Conservation (phyloP, 2,329 filamentous ascomycete species). For the Colletotrichum lentis region DNA sequence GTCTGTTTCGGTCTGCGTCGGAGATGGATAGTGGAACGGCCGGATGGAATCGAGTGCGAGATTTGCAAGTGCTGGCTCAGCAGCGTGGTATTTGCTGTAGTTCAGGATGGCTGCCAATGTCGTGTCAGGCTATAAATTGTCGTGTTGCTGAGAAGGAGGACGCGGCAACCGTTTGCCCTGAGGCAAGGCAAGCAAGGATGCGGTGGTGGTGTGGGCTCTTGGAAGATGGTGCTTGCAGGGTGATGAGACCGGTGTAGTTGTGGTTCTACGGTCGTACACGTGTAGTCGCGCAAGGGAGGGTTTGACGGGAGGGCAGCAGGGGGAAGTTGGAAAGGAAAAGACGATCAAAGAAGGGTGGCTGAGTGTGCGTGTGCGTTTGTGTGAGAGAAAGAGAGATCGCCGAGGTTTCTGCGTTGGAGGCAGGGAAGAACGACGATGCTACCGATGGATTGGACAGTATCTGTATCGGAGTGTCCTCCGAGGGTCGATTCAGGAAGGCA, state of each 20-base stretch:
- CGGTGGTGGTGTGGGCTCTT: conserved; percentile 32
- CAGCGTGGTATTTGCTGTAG: neutral
- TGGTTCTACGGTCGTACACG: conserved; percentile 12
- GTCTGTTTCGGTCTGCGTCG: neutral
- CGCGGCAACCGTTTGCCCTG: conserved; percentile 14
- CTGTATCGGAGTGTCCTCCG: conserved; percentile 26
- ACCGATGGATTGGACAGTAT: too few relatives aligned
- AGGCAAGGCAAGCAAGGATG: conserved; percentile 25
- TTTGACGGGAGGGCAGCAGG: conserved; percentile 17
- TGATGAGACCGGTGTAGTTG: conserved; percentile 14
- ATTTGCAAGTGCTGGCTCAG: neutral
- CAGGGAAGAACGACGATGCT: too few relatives aligned
- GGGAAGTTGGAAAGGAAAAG: conserved; percentile 10
- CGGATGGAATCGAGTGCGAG: neutral
- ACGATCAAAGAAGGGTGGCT: conserved; percentile 22
- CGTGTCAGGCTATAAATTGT: conserved; percentile 5
- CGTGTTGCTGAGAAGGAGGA: conserved; percentile 14
- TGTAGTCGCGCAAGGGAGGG: conserved; percentile 8
- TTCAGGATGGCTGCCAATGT: conserved; percentile 2
- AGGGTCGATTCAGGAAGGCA: conserved; percentile 6
- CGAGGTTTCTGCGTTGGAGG: too few relatives aligned
- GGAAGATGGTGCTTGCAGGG: conserved; percentile 22
- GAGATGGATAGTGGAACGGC: neutral
- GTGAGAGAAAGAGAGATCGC: too few relatives aligned
- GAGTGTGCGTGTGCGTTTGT: neutral